These are phyloP conservation scores for Eucalyptus tenuipes DNA, from an alignment of 345 rosid genomes.

Conservation along the genomic window DNA sequence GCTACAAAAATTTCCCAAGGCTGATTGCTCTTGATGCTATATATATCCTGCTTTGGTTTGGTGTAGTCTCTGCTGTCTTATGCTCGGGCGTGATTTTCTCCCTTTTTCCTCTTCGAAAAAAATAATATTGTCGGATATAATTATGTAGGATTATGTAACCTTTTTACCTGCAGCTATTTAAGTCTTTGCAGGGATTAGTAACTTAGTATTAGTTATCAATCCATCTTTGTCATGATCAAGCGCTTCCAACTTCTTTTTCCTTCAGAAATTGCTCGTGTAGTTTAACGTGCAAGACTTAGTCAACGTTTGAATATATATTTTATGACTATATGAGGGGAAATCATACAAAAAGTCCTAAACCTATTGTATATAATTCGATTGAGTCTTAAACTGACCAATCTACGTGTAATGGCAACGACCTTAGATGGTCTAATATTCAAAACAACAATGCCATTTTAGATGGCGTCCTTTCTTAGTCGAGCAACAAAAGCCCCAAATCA, in stretches of 20 bases:
- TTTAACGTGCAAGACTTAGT: neutral
- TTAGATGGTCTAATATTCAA: neutral
- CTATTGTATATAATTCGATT: neutral
- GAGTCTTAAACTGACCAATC: neutral
- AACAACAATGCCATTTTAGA: neutral
- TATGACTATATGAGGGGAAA: neutral
- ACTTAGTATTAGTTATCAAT: neutral
- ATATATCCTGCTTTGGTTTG: neutral
- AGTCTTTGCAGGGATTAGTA: neutral
- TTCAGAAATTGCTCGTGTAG: neutral
- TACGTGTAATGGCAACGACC: neutral
- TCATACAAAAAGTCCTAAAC: neutral
- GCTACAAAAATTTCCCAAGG: slow-evolving; percentile 43
- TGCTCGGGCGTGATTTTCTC: neutral
- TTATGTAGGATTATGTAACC: neutral
- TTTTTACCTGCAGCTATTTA: neutral
- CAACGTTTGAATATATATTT: neutral
- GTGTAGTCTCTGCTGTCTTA: neutral
- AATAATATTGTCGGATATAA: neutral
- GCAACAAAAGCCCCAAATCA: neutral
- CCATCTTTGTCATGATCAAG: neutral
- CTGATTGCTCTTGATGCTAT: slow-evolving; percentile 99
- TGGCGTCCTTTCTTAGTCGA: neutral
- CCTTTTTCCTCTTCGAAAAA: neutral
- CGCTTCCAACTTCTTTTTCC: neutral